Evolutionary conservation across 108 stramenopile species (phyloP), one percentile per base, ranked within the genome.

Genomic region (Hondaea fermentalgiana): DNA sequence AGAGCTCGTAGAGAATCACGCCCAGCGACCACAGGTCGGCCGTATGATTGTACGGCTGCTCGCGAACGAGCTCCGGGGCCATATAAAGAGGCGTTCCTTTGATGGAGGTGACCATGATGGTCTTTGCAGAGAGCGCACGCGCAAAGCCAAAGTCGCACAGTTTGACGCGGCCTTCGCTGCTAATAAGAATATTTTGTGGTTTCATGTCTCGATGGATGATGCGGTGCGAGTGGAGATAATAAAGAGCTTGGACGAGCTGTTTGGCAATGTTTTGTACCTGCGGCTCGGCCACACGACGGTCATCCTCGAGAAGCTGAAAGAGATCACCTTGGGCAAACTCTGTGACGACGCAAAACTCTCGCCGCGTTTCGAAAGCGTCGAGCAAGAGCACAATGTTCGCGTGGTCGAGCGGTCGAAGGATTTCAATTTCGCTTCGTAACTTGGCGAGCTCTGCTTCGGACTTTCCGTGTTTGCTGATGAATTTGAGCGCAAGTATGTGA

Each of bases 91-190:
- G 95, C 28, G 94, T 95, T 21, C 95, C 95, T 72, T 95, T 95
- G 59, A 95, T 94, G 49, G 93, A 94, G 5, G 95, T 95, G n/a
- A 95, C 83, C 43, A 94, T 92, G 35, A 95, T 59, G 3, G 94
- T 94, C 25, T 92, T 89, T n/a, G 87, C 58, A n/a, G 88, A 89
- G 92, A 95, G 92, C 19, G 93, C 92, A 16, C 95, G 58, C 29
- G 95, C 94, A 55, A 95, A 95, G n/a, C 95, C 95, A 60, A 95
- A 95, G 89, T 95, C 95, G 71, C 95, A 95, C 19, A 95, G 72
- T 88, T 95, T 95, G 8, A 95, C 92, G 28, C 87, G 59, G 28
- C 94, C 94, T 23, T 92, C 87, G 25, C 91, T 87, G 1, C 90
- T 90, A 10, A 93, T 58, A 10, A 91, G 49, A 47, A 90, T 87